phyloP scores from a whole-genome alignment of 2,329 filamentous ascomycete genomes.

The Shiraia sp. region DNA sequence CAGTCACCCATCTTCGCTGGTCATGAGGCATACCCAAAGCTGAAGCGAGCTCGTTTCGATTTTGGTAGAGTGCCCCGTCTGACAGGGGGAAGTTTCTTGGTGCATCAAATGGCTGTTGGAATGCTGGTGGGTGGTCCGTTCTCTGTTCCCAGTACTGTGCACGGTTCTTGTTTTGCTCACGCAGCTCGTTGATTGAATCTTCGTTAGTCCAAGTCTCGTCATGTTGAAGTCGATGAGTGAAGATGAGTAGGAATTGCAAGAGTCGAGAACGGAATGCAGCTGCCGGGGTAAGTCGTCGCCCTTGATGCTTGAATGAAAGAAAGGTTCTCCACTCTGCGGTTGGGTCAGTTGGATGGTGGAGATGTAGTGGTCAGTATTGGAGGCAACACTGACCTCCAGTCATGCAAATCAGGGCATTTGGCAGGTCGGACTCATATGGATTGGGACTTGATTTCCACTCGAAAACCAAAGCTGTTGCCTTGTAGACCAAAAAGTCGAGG shows the following conservation, averaged over 20 bases:
- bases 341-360: not conserved
- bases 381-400: constrained; percentile 30
- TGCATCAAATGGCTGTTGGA: constrained; percentile 28
- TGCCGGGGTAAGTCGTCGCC: constrained; percentile 40
- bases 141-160: constrained; percentile 28
- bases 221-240: constrained; percentile 48
- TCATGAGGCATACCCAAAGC: constrained; percentile 29
- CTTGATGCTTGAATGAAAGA: constrained; percentile 48
- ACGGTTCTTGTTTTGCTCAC: constrained; percentile 42
- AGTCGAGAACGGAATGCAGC: constrained; percentile 55
- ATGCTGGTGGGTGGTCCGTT: constrained; percentile 24
- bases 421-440: constrained; percentile 37
- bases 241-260: constrained; percentile 52
- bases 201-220: constrained; percentile 44
- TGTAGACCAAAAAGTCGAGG: constrained; percentile 59
- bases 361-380: not conserved
- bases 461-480: constrained; percentile 50
- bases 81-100: constrained; percentile 33
- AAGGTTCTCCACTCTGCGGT: constrained; percentile 48
- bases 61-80: constrained; percentile 30
- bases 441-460: constrained; percentile 35
- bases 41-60: constrained; percentile 30
- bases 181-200: constrained; percentile 40
- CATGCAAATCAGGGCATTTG: constrained; percentile 38
- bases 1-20: constrained; percentile 29